Conservation (phyloP, 1,284 basidiomycete genomes). For the Rhizoctonia solani region DNA sequence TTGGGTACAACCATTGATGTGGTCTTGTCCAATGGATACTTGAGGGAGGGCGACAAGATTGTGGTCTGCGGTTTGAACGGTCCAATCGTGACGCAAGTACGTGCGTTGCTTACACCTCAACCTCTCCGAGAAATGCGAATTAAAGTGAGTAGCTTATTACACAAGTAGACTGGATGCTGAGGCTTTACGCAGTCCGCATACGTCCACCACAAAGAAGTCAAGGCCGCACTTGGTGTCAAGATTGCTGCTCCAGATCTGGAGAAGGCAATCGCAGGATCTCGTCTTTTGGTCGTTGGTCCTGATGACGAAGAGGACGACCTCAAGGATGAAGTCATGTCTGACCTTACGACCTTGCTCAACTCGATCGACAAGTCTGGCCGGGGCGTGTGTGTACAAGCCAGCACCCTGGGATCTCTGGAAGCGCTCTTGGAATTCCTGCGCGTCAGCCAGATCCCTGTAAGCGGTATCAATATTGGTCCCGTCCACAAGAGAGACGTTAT, state of each 20-base stretch:
- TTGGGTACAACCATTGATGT: slow-evolving; percentile 98
- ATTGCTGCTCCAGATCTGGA: slow-evolving; percentile 95
- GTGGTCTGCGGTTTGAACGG: slow-evolving; percentile 98
- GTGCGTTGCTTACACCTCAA: slow-evolving; percentile 95
- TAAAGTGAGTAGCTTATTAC: slow-evolving; percentile 62
- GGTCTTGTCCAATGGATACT: slow-evolving; percentile 92
- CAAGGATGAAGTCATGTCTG: slow-evolving; percentile 53
- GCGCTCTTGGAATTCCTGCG: slow-evolving; percentile 96
- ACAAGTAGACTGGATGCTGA: slow-evolving; percentile 16
- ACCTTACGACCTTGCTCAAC: slow-evolving; percentile 86
- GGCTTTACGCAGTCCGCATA: slow-evolving; percentile 75
- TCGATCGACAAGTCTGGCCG: slow-evolving; percentile 94
- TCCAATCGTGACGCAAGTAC: slow-evolving; percentile 93
- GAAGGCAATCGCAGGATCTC: slow-evolving; percentile 98
- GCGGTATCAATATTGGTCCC: slow-evolving; percentile 97
- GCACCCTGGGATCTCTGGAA: slow-evolving; percentile 96
- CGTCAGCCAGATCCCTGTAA: slow-evolving; percentile 94
- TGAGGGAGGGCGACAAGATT: slow-evolving; percentile 92
- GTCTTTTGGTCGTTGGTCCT: slow-evolving; percentile 86
- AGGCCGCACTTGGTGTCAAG: slow-evolving; percentile 97
- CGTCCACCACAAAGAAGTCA: slow-evolving; percentile 98
- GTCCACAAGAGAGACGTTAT: slow-evolving; percentile 97
- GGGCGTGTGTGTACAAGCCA: slow-evolving; percentile 97
- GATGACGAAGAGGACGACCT: slow-evolving; percentile 52
- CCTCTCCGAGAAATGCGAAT: slow-evolving; percentile 95